Evolutionary conservation across 176 grass and related monocot genomes (phyloP), one percentile per base, ranked within the genome.

Genomic region (Rhipidocladum racemiflorum): DNA sequence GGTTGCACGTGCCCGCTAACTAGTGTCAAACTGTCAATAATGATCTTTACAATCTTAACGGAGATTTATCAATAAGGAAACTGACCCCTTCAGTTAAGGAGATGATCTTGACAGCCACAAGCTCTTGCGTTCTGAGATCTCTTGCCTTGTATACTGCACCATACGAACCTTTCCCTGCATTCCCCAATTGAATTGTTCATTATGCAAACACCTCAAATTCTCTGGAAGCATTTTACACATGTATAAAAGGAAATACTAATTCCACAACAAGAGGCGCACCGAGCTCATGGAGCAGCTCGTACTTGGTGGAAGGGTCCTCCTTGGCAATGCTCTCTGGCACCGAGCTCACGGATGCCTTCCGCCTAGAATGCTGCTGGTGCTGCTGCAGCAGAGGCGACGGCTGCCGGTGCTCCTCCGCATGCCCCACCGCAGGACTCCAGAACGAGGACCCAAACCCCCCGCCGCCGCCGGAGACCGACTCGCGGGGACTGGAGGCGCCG

Each of bases 101-200:
- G 72, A 99, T 99, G 68, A 99, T 92, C 88, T 99, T 99, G 76
- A 99, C 89, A 74, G 96, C 96, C 72, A 99, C 96, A 71, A 95
- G 96, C 87, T 99, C 96, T 74, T 94, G 92, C 32, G 92, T 99
- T 79, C 83, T 95, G 39, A 95, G 78, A 88, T 99, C 96, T 77
- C 92, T 99, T 59, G 96, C 96, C 92, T 99, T 99, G 86, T 99
- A 99, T 32, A 99, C 96, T 17, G 96, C 96, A 74, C 96, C 96
- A 90, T 99, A 99, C 29, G 96, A 99, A 81, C 96, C 96, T 90
- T 99, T 95, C 30, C 96, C 96, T 99, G 87, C 85, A 90, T 77
- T 79, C 70, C 75, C 20, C 57, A 43, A 60, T 70, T 56, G 65
- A 78, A 62, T 61, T 74, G 51, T 83, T 75, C 38, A 85, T 77